A percentile compares a stretch with the other conserved stretches of the same genome.
Conservation (phyloP, 371 early-diverging fungal species). For the Syncephalastrum sp. region DNA sequence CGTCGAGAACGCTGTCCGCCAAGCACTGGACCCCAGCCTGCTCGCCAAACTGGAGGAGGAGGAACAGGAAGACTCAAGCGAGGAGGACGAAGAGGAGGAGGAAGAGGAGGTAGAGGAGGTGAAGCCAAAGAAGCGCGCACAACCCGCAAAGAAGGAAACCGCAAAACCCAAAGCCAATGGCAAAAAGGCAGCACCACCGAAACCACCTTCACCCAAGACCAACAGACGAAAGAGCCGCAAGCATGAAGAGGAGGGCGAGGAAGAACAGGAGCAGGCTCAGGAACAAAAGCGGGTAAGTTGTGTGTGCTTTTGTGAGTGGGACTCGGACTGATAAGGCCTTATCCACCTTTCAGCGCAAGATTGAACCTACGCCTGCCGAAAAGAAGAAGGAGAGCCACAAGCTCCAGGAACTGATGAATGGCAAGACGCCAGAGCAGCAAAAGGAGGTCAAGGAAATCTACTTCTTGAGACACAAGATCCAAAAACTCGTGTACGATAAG, state of each 20-base stretch:
- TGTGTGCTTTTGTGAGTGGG: too few relatives aligned
- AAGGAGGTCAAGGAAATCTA: conserved; percentile 36
- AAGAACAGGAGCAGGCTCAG: too few relatives aligned
- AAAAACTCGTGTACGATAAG: conserved; percentile 48
- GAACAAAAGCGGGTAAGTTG: too few relatives aligned
- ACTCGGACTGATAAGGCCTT: too few relatives aligned
- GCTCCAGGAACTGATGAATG: too few relatives aligned
- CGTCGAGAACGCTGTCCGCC: conserved; percentile 43
- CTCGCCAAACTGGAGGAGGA: conserved; percentile 20
- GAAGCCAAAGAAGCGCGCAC: conserved; percentile 2
- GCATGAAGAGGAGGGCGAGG: too few relatives aligned
- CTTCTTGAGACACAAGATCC: conserved; percentile 40
- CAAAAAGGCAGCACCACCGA: conserved; percentile 2
- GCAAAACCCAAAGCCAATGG: conserved; percentile 7
- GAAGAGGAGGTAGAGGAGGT: conserved; percentile 6
- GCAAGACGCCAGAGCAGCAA: conserved; percentile 19
- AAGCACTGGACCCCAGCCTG: conserved; percentile 36
- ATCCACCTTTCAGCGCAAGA: too few relatives aligned
- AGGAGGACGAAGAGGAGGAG: conserved; percentile 16
- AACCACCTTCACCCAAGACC: background rate
- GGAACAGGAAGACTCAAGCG: conserved; percentile 13
- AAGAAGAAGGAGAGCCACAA: too few relatives aligned
- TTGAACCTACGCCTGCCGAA: too few relatives aligned
- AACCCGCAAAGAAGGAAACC: background rate
- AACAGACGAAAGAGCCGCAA: conserved; percentile 1